Evolutionary conservation across 805 yeast genomes (phyloP).

Genomic region (Yarrowia sp.): DNA sequence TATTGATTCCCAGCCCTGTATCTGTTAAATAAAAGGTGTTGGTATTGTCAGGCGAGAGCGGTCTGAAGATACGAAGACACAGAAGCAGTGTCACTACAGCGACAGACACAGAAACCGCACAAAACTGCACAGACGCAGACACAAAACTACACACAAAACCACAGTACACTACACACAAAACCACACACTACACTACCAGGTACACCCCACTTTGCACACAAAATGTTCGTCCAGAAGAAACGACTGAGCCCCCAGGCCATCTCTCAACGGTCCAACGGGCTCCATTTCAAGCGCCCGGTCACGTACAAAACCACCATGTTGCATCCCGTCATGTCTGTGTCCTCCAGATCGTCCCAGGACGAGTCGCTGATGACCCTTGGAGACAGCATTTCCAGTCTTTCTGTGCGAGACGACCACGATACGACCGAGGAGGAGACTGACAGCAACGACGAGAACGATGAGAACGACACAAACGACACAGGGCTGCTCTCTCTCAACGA

Average conservation of each 20-base stretch:
- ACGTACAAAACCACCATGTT: conserved; percentile 12
- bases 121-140: too few species aligned
- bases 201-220: too few species aligned
- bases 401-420: neutral
- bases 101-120: too few species aligned
- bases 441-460: neutral
- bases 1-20: conserved; percentile 23
- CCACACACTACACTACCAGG: too few species aligned
- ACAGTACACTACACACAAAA: too few species aligned
- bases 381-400: neutral
- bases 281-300: conserved; percentile 16
- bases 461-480: neutral
- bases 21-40: neutral
- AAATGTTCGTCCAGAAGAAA: too few species aligned
- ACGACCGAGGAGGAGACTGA: neutral
- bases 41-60: too few species aligned
- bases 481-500: neutral
- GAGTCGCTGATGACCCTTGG: conserved; percentile 2
- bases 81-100: too few species aligned
- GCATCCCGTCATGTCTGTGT: conserved; percentile 2
- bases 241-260: conserved; percentile 25
- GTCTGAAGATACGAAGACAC: neutral
- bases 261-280: conserved; percentile 28
- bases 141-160: too few species aligned
- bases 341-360: conserved; percentile 11